A percentile compares a stretch with the other conserved stretches of the same genome.
These are phyloP conservation scores for Anthracocystis walkeri DNA, from an alignment of 1,284 basidiomycete genomes.

Conservation along the genomic window DNA sequence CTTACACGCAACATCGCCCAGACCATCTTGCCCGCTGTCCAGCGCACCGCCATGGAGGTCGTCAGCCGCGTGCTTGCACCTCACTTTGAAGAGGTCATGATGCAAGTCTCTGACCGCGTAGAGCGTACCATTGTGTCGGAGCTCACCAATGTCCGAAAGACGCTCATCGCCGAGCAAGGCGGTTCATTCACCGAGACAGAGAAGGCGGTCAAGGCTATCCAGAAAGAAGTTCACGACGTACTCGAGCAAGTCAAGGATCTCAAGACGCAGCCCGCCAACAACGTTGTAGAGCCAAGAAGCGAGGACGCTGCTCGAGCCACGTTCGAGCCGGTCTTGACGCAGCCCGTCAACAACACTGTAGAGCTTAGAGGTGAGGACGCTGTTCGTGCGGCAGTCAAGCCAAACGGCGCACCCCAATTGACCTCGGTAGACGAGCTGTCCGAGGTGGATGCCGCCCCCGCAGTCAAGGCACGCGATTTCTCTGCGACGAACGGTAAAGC, in stretches of 20 bases:
- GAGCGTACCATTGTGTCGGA: constrained; percentile 40
- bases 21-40: constrained; percentile 49
- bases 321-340: constrained; percentile 1
- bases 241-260: constrained; percentile 17
- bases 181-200: constrained; percentile 31
- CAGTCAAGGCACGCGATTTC: neutral
- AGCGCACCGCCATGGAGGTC: constrained; percentile 51
- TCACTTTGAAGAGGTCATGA: constrained; percentile 52
- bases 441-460: constrained; percentile 2
- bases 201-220: constrained; percentile 14
- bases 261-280: constrained; percentile 11
- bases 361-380: constrained; percentile 2
- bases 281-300: neutral
- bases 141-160: constrained; percentile 49
- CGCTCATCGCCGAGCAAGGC: constrained; percentile 40
- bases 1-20: constrained; percentile 43
- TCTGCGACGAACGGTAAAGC: neutral
- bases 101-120: constrained; percentile 23
- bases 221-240: constrained; percentile 15
- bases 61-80: constrained; percentile 51
- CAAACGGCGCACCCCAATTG: neutral
- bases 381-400: neutral
- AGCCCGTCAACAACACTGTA: constrained; percentile 5
- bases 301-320: neutral
- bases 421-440: constrained; percentile 12